These are phyloP conservation scores for Lecanicillium sp. DNA, from an alignment of 2,329 filamentous ascomycete genomes.

Conservation along the genomic window DNA sequence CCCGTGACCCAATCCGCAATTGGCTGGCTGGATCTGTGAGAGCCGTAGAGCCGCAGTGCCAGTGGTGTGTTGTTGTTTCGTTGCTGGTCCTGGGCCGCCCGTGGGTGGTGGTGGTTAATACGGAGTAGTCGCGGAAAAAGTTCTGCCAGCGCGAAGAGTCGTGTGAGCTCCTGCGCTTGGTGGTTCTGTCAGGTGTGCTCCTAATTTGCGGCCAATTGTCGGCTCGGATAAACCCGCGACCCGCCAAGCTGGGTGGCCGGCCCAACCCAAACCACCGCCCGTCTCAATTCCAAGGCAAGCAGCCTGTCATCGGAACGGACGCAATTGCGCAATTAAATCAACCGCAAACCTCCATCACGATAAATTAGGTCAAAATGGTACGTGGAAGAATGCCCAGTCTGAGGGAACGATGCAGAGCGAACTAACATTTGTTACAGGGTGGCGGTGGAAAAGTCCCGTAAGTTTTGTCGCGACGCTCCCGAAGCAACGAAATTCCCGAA, in stretches of 20 bases:
- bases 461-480: conserved; percentile 21
- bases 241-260: conserved; percentile 1
- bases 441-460: conserved; percentile 63
- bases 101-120: conserved; percentile 4
- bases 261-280: conserved; percentile 1
- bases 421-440: conserved; percentile 49
- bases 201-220: conserved; percentile 8
- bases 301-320: conserved; percentile 17
- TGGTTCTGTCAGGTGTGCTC: background rate
- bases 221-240: conserved; percentile 8
- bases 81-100: background rate
- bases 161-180: conserved; percentile 21
- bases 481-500: conserved; percentile 13
- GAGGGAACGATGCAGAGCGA: conserved; percentile 1
- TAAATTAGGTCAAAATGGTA: conserved; percentile 48
- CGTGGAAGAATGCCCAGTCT: conserved; percentile 12
- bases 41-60: background rate
- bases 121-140: conserved; percentile 21
- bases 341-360: conserved; percentile 22
- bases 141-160: conserved; percentile 29
- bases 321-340: conserved; percentile 21
- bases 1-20: background rate
- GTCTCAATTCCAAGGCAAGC: background rate
- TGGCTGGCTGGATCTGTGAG: no score
- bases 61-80: no score